These are phyloP conservation scores for Dictyostelium purpureum DNA, from an alignment of 78 protist species.

Conservation along the genomic window DNA sequence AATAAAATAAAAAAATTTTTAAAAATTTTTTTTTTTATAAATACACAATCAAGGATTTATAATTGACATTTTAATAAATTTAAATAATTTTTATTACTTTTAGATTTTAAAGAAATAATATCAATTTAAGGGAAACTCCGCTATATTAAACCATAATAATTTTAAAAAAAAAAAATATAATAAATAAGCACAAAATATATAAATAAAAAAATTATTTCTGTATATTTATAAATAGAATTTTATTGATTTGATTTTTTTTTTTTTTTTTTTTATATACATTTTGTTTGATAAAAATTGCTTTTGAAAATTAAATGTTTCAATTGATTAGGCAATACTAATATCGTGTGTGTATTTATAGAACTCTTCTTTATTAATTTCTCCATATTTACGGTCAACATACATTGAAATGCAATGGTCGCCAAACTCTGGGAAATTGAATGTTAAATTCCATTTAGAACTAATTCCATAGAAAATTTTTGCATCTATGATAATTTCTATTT, in stretches of 20 bases:
- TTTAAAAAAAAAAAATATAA: too few relatives aligned
- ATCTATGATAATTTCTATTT: not conserved
- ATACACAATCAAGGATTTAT: too few relatives aligned
- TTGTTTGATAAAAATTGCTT: not conserved
- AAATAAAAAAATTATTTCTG: too few relatives aligned
- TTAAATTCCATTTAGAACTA: not conserved
- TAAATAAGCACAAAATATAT: too few relatives aligned
- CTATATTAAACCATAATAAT: too few relatives aligned
- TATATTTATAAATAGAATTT: not conserved
- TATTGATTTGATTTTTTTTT: not conserved
- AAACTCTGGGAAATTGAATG: slow-evolving; percentile 8
- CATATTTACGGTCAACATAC: not conserved
- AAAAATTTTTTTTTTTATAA: not conserved
- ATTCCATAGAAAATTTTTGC: slow-evolving; percentile 46
- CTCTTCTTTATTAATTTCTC: slow-evolving; percentile 5
- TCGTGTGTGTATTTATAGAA: not conserved
- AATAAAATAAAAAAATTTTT: not conserved
- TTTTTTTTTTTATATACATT: not conserved
- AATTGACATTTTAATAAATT: too few relatives aligned
- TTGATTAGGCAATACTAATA: not conserved
- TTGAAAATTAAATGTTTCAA: not conserved
- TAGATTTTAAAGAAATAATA: too few relatives aligned
- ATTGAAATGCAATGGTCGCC: not conserved
- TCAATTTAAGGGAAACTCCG: too few relatives aligned
- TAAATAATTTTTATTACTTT: too few relatives aligned